These are phyloP conservation scores for Knoxdaviesia capensis DNA, from an alignment of 2,329 filamentous ascomycete genomes.

Conservation along the genomic window DNA sequence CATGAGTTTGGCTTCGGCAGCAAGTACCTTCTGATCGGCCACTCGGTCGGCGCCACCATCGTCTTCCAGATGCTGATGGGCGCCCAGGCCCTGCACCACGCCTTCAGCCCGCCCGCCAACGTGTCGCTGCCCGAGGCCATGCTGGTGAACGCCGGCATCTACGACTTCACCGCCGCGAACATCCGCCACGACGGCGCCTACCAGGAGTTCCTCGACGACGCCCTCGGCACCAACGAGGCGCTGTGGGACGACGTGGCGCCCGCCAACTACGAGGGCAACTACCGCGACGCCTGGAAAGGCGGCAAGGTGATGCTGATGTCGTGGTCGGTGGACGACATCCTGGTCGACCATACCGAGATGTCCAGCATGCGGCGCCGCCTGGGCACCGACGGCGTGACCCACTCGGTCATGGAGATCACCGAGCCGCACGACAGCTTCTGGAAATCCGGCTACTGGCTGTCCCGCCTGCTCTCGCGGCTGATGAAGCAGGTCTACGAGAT, in stretches of 20 bases:
- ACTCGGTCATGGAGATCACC: constrained; percentile 15
- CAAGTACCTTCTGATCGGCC: constrained; percentile 36
- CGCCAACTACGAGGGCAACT: constrained; percentile 19
- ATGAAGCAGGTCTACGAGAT: too few relatives aligned
- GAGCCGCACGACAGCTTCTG: constrained; percentile 46
- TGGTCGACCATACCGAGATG: constrained; percentile 35
- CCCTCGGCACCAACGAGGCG: constrained; percentile 33
- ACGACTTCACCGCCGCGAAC: constrained; percentile 37
- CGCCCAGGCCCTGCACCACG: constrained; percentile 10
- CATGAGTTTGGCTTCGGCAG: constrained; percentile 22
- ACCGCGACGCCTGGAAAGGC: constrained; percentile 16
- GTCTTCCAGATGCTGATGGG: constrained; percentile 27
- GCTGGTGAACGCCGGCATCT: constrained; percentile 46
- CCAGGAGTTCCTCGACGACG: constrained; percentile 31
- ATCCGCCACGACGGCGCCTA: constrained; percentile 28
- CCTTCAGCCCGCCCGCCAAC: constrained; percentile 6
- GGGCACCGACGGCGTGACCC: constrained; percentile 14
- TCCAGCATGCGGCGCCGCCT: constrained; percentile 32
- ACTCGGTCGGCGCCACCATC: constrained; percentile 39
- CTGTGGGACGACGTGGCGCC: constrained; percentile 38
- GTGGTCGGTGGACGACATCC: constrained; percentile 24
- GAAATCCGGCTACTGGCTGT: constrained; percentile 11
- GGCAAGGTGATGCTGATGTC: constrained; percentile 18
- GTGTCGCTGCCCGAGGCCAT: constrained; percentile 27
- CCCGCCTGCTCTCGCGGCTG: too few relatives aligned